phyloP scores from a whole-genome alignment of 345 rosid genomes.

The Hypericum perforatum region DNA sequence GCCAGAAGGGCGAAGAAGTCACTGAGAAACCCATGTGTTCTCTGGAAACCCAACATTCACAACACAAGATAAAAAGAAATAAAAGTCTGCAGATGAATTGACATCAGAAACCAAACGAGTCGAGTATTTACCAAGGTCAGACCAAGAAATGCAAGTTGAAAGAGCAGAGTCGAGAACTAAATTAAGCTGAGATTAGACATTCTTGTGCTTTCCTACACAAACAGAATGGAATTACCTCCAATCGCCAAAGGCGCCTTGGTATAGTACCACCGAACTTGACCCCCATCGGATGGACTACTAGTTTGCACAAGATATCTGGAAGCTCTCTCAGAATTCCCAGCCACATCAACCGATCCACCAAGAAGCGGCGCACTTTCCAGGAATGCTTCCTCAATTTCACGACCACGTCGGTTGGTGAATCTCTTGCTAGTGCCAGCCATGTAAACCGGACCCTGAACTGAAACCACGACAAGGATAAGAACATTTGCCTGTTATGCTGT shows the following conservation, averaged over 20 bases:
- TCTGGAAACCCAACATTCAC: background rate
- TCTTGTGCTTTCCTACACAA: background rate
- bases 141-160: too few species aligned
- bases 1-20: constrained; percentile 8
- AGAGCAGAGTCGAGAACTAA: background rate
- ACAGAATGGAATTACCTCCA: constrained; percentile 36
- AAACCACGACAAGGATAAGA: too few species aligned
- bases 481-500: too few species aligned
- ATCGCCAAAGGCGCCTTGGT: constrained; percentile 69
- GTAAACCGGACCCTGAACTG: too few species aligned
- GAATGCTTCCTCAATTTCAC: too few species aligned
- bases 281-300: constrained; percentile 75
- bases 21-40: background rate
- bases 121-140: constrained; percentile 28
- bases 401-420: too few species aligned
- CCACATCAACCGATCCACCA: too few species aligned
- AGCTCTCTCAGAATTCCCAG: too few species aligned
- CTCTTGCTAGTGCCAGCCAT: too few species aligned
- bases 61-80: background rate
- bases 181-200: background rate
- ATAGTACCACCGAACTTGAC: constrained; percentile 90
- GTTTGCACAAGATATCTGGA: constrained; percentile 58
- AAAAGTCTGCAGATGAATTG: too few species aligned
- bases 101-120: too few species aligned
- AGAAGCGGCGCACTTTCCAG: too few species aligned